Evolutionary conservation across 2,329 filamentous ascomycete species (phyloP).

Genomic region (Fusarium sp.): DNA sequence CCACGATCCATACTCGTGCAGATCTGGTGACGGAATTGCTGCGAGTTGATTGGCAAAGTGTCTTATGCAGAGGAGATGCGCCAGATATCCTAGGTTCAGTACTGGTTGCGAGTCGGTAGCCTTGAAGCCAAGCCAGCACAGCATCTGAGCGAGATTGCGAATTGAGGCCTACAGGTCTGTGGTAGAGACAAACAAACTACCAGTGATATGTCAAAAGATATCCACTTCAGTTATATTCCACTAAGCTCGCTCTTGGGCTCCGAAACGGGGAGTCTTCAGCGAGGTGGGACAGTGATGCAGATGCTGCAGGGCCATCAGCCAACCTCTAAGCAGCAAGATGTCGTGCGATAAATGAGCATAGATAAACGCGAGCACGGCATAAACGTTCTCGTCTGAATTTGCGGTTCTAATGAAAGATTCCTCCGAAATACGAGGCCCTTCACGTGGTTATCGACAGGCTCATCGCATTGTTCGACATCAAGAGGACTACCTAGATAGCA

Average conservation of each 20-base stretch:
- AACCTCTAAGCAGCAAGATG: not conserved
- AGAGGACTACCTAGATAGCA: not conserved
- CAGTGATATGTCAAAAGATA: accelerated
- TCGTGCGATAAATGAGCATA: not conserved
- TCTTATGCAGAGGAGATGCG: not conserved
- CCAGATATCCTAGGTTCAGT: not conserved
- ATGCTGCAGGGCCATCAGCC: not conserved
- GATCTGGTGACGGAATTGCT: not conserved
- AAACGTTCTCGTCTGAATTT: not conserved
- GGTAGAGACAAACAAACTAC: not conserved
- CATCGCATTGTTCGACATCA: not conserved
- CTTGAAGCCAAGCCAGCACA: not conserved
- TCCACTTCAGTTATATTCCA: not conserved
- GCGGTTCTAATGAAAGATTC: no score
- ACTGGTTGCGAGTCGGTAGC: not conserved
- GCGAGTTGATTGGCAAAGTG: not conserved
- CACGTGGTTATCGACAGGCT: not conserved
- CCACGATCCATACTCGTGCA: not conserved
- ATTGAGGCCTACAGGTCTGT: not conserved
- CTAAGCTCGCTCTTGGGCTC: not conserved
- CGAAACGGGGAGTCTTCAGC: not conserved
- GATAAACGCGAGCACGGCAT: not conserved
- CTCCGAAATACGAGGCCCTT: not conserved
- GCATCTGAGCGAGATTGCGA: not conserved
- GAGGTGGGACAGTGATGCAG: not conserved